Base-by-base conservation (phyloP, 1,139 yeast genomes). In the Candida freyschussii region DNA sequence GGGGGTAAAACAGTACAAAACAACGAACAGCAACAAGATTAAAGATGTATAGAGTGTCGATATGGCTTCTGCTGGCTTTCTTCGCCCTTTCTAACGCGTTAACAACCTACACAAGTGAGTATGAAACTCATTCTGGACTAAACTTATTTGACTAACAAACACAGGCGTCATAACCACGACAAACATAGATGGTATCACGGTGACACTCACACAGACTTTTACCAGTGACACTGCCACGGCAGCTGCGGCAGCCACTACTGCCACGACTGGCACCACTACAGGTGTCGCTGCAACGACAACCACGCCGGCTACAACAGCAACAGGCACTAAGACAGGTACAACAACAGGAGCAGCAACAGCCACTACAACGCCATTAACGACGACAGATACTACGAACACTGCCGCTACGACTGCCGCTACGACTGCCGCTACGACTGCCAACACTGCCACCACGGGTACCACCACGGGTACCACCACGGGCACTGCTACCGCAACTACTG, bases 201-300 rank as follows among this genome's bases (percentile, higher is more conserved):
- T 58, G 8, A 48, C 60, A 2, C 41, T 55, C 10, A 40, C 56
- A 8, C 45, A 52, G 29, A 41, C 57, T 11, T 32, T 43, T 17
- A 28, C 55, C 1, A 26, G 41, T 3, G 37, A 40, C 8, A 27
- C 49, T 3, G 29, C 55, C 4, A 35, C 52, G 2, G 28, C 46
- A 8, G 30, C 50, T 4, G 33, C 50, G 3, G 21, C 51, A 1
- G 26, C 48, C 6, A 32, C 48, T 10, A 30, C 51, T 10, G 24
- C 43, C 9, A 25, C 50, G 6, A 29, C 49, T 3, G 21, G 48
- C 10, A 29, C 34, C 13, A 24, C 17, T 7, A 36, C 27, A 10
- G 33, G 33, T 6, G 34, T 49, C 7, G 36, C 40, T n/a, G 31
- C 45, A 7, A 39, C 26, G 10, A 13, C 52, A 2, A 37, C 43